phyloP scores from a whole-genome alignment of 2,329 filamentous ascomycete genomes.

The Hypoxylon rubiginosum region DNA sequence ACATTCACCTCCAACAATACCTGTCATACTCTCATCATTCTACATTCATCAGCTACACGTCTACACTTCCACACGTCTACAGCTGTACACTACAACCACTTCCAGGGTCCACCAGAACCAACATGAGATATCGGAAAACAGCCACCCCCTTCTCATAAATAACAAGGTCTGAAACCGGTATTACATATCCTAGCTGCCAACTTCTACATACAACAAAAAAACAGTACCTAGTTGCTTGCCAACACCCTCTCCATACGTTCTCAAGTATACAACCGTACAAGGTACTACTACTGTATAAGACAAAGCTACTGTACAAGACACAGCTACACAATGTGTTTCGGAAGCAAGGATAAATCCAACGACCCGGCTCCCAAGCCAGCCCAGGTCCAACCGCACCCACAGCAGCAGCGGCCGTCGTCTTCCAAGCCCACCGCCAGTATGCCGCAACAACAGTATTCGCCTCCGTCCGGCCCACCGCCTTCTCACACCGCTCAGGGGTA shows the following conservation, averaged over 20 bases:
- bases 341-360: slow-evolving; percentile 58
- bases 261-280: slow-evolving; percentile 5
- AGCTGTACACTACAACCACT: too few species aligned
- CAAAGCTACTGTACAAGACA: too few species aligned
- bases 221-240: too few species aligned
- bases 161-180: not conserved
- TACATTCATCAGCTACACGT: too few species aligned
- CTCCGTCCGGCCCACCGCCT: slow-evolving; percentile 49
- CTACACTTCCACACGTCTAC: too few species aligned
- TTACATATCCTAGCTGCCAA: not conserved
- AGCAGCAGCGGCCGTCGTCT: slow-evolving; percentile 34
- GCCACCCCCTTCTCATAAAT: not conserved
- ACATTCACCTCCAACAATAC: not conserved
- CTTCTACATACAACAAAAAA: not conserved
- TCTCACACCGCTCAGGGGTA: slow-evolving; percentile 23
- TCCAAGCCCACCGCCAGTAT: slow-evolving; percentile 40
- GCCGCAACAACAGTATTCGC: slow-evolving; percentile 47
- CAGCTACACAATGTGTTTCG: slow-evolving; percentile 69
- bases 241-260: not conserved
- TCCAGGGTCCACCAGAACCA: not conserved
- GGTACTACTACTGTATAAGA: not conserved
- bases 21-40: not conserved
- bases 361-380: slow-evolving; percentile 58
- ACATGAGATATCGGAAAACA: not conserved
- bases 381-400: slow-evolving; percentile 40